Percentiles rank a stretch among this genome's conserved stretches.
These are phyloP conservation scores for Talaromyces trachyspermus DNA, from an alignment of 495 filamentous ascomycete species.

Conservation along the genomic window DNA sequence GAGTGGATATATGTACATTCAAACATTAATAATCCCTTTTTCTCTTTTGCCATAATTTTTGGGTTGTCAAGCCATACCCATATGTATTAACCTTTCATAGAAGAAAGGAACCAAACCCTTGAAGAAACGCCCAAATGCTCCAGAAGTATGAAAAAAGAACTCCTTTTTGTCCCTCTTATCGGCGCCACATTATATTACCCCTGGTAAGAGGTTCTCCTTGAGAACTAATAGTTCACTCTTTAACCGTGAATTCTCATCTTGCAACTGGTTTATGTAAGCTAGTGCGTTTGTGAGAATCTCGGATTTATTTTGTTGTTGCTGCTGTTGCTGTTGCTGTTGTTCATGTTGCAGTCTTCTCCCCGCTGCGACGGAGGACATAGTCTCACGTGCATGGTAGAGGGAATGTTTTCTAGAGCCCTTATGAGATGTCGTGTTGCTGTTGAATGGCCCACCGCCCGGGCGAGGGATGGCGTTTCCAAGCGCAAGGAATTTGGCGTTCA, in stretches of 20 bases:
- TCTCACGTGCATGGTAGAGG: background rate
- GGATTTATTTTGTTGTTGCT: constrained; percentile 35
- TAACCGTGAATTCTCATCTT: constrained; percentile 33
- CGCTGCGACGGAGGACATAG: background rate
- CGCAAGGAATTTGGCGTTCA: constrained; percentile 44
- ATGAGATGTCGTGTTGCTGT: constrained; percentile 8
- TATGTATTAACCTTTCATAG: too few species aligned
- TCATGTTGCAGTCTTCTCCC: background rate
- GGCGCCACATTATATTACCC: constrained; percentile 23
- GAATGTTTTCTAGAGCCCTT: constrained; percentile 10
- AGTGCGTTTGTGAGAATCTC: constrained; percentile 62
- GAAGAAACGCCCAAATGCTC: background rate
- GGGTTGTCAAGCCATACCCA: too few species aligned
- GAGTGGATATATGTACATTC: too few species aligned
- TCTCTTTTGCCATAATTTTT: too few species aligned
- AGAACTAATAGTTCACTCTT: constrained; percentile 31
- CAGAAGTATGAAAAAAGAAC: background rate
- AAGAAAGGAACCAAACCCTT: background rate
- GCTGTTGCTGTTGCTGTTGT: constrained; percentile 16
- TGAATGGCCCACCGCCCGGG: constrained; percentile 15
- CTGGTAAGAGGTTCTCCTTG: constrained; percentile 29
- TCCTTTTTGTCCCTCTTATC: background rate
- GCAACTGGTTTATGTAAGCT: constrained; percentile 56
- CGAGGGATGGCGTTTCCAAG: constrained; percentile 36
- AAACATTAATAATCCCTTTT: too few species aligned